A percentile compares a stretch with the other conserved stretches of the same genome.
Conservation (phyloP, 177 flowering plant genomes). For the Vitis hybrid region DNA sequence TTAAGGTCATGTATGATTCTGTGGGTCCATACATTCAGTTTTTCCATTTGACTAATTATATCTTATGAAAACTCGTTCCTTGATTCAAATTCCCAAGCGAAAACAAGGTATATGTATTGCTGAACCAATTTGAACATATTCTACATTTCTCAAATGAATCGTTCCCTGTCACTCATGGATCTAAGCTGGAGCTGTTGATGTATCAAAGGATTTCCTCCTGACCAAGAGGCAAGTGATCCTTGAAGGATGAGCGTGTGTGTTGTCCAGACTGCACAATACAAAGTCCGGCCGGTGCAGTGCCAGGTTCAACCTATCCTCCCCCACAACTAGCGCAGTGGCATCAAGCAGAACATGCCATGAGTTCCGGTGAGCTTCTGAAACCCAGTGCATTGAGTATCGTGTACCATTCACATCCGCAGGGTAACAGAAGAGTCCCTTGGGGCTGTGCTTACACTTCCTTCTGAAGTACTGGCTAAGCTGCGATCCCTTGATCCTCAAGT, state of each 20-base stretch:
- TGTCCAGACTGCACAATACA: slow-evolving; percentile 36
- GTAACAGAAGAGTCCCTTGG: slow-evolving; percentile 42
- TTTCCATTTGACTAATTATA: background rate
- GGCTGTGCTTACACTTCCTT: slow-evolving; percentile 40
- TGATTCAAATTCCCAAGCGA: background rate
- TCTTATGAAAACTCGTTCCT: background rate
- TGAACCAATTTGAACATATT: slow-evolving; percentile 7
- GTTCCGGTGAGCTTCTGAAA: slow-evolving; percentile 45
- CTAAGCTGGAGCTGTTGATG: slow-evolving; percentile 17
- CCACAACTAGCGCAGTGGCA: slow-evolving; percentile 34
- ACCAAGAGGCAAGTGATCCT: slow-evolving; percentile 40
- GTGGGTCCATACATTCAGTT: background rate
- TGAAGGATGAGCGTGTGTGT: slow-evolving; percentile 34
- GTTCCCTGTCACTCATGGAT: slow-evolving; percentile 7
- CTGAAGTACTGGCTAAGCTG: slow-evolving; percentile 48
- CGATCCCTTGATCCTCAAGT: slow-evolving; percentile 72
- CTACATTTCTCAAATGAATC: background rate
- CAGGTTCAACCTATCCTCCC: slow-evolving; percentile 32
- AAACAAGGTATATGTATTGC: background rate
- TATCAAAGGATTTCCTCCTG: slow-evolving; percentile 41
- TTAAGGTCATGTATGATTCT: too few relatives aligned
- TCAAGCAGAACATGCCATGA: slow-evolving; percentile 49
- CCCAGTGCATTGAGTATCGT: slow-evolving; percentile 51
- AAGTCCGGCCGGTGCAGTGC: slow-evolving; percentile 43
- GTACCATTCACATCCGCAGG: slow-evolving; percentile 40